A percentile compares a stretch with the other conserved stretches of the same genome.
These are phyloP conservation scores for Kazachstania sp. DNA, from an alignment of 1,139 yeast genomes.

Conservation along the genomic window DNA sequence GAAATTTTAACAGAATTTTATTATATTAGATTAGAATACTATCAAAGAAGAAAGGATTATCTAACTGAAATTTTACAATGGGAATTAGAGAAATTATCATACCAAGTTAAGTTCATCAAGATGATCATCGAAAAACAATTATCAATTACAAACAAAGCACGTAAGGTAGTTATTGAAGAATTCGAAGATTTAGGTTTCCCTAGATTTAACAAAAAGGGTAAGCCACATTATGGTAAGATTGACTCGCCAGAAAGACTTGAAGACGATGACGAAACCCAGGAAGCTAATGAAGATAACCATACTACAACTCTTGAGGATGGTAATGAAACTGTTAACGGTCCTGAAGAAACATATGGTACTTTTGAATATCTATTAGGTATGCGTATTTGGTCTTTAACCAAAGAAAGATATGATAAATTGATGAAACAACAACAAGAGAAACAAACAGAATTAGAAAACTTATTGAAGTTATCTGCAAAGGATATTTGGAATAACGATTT, in stretches of 20 bases:
- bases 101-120: constrained; percentile 88
- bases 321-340: constrained; percentile 27
- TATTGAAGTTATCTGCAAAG: constrained; percentile 67
- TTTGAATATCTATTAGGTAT: constrained; percentile 74
- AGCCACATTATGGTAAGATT: constrained; percentile 39
- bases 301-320: constrained; percentile 6
- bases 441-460: constrained; percentile 59
- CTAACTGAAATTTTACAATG: constrained; percentile 62
- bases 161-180: constrained; percentile 54
- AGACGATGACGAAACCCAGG: constrained; percentile 33
- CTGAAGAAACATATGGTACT: constrained; percentile 41
- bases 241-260: constrained; percentile 34
- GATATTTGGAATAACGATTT: constrained; percentile 84
- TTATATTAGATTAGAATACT: constrained; percentile 76
- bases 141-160: constrained; percentile 64
- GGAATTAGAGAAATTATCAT: constrained; percentile 62
- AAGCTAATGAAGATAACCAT: constrained; percentile 25
- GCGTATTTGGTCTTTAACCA: constrained; percentile 90
- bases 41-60: constrained; percentile 83
- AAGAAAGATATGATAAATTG: constrained; percentile 76
- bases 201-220: constrained; percentile 62
- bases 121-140: constrained; percentile 73
- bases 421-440: constrained; percentile 63
- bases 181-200: constrained; percentile 62
- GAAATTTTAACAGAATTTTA: constrained; percentile 82